These are phyloP conservation scores for Stromatinia cepivora DNA, from an alignment of 2,329 filamentous ascomycete species.

Conservation along the genomic window DNA sequence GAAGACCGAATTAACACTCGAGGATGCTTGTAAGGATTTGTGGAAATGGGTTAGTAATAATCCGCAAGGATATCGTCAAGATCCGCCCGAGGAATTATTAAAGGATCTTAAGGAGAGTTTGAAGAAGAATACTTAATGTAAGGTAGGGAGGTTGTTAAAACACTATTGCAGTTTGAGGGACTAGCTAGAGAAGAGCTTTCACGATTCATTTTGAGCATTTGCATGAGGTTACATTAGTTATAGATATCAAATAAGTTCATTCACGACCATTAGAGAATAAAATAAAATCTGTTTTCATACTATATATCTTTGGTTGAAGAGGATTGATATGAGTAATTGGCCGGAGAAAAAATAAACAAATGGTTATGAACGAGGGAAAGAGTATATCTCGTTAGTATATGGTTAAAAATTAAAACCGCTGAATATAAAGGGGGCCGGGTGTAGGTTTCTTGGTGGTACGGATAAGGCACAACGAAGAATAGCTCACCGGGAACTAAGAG, in stretches of 20 bases:
- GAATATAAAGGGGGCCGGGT: background rate
- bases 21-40: slow-evolving; percentile 89
- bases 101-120: slow-evolving; percentile 55
- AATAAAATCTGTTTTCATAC: slow-evolving; percentile 4
- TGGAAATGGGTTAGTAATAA: slow-evolving; percentile 99
- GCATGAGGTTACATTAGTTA: slow-evolving; percentile 18
- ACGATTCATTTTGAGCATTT: slow-evolving; percentile 18
- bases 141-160: background rate
- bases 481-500: too few relatives aligned
- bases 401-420: background rate
- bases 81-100: slow-evolving; percentile 81
- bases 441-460: background rate
- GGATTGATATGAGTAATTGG: background rate
- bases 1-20: slow-evolving; percentile 87
- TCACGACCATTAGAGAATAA: slow-evolving; percentile 5
- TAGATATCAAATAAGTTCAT: slow-evolving; percentile 13
- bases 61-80: slow-evolving; percentile 89
- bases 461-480: background rate
- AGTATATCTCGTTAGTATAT: background rate
- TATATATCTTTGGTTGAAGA: background rate
- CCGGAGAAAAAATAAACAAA: background rate
- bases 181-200: background rate
- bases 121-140: slow-evolving; percentile 7
- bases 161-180: background rate
- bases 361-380: background rate